Conservation (phyloP, 768 basidiomycete genomes). For the Jaapia argillacea region DNA sequence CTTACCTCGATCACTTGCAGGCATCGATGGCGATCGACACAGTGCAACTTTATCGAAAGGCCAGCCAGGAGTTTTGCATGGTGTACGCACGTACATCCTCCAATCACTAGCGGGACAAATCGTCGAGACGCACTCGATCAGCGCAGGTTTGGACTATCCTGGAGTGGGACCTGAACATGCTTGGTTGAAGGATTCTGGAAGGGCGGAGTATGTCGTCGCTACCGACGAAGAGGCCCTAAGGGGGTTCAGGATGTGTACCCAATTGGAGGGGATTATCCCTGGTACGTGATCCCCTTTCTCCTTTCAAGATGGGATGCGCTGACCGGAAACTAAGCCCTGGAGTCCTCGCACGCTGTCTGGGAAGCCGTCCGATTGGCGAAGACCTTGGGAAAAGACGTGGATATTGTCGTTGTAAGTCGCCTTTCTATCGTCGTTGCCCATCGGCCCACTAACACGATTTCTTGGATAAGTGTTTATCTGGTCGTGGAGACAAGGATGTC, state of each 20-base stretch:
- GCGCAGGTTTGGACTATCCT: constrained; percentile 92
- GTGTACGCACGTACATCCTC: constrained; percentile 90
- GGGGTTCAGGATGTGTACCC: constrained; percentile 86
- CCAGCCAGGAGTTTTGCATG: constrained; percentile 90
- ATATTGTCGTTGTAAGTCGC: constrained; percentile 89
- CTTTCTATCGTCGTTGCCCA: constrained; percentile 2
- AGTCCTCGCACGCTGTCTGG: constrained; percentile 96
- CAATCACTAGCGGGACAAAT: constrained; percentile 89
- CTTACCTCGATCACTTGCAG: constrained; percentile 25
- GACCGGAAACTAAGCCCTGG: constrained; percentile 49
- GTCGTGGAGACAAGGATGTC: constrained; percentile 96
- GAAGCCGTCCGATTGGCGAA: constrained; percentile 79
- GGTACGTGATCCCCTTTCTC: constrained; percentile 32
- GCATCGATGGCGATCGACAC: constrained; percentile 75
- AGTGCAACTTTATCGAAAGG: constrained; percentile 92
- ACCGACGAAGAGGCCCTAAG: constrained; percentile 91
- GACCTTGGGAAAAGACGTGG: constrained; percentile 71
- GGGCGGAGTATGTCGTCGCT: constrained; percentile 89
- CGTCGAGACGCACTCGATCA: constrained; percentile 94
- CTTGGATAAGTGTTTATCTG: constrained; percentile 68
- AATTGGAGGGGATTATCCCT: constrained; percentile 95
- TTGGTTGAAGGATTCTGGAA: constrained; percentile 89
- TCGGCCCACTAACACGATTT: neutral
- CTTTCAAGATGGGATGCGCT: neutral
- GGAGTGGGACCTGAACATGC: constrained; percentile 98